phyloP scores from a whole-genome alignment of 306 rosid genomes.

The Malus fusca region DNA sequence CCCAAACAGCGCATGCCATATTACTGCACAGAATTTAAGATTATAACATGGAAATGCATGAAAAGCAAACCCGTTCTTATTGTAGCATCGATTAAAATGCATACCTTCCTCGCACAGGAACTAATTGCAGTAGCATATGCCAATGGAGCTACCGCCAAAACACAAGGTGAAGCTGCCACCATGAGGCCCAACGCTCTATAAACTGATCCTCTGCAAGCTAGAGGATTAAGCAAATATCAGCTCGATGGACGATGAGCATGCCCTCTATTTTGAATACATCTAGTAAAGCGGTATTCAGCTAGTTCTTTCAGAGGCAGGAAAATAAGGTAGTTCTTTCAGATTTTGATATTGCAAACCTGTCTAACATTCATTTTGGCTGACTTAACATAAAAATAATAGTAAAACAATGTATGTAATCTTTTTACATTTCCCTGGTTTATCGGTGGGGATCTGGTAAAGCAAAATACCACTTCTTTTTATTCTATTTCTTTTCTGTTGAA shows the following conservation, averaged over 20 bases:
- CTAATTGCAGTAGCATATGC: conserved; percentile 96
- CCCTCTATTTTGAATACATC: not conserved
- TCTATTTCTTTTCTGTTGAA: not conserved
- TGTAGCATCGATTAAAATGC: not conserved
- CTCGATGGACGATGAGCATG: conserved; percentile 20
- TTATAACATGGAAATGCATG: not conserved
- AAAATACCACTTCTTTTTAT: not conserved
- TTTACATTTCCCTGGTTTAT: not conserved
- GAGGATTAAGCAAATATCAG: conserved; percentile 24
- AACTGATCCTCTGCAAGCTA: conserved; percentile 95
- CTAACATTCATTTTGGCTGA: not conserved
- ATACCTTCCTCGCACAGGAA: conserved; percentile 89
- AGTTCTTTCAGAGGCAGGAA: not conserved
- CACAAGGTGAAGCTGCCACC: conserved; percentile 99
- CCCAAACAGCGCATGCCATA: not conserved
- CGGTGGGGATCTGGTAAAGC: not conserved
- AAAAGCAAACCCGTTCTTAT: not conserved
- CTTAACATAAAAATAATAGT: not conserved
- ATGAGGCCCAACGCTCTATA: conserved; percentile 94
- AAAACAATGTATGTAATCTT: not conserved
- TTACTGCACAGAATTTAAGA: not conserved
- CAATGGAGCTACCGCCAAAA: conserved; percentile 96
- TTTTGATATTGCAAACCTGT: not conserved
- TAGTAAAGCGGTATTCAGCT: not conserved
- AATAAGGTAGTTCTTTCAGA: not conserved